These are phyloP conservation scores for Jacaranda mimosifolia DNA, from an alignment of 257 asterid genomes.

Conservation along the genomic window DNA sequence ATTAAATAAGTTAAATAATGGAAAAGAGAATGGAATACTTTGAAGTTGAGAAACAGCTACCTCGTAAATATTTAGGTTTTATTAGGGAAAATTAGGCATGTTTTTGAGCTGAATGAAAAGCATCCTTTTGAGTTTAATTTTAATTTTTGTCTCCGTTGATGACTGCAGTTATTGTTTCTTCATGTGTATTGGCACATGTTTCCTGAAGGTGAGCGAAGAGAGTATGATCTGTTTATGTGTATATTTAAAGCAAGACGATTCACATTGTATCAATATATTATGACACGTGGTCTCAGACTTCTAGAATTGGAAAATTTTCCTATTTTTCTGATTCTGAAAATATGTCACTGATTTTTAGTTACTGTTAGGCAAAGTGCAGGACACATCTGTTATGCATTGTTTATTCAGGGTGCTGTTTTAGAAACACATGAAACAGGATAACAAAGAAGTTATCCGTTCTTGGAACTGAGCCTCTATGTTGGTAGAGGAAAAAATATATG, in stretches of 20 bases:
- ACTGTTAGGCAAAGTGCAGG: neutral
- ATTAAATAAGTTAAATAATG: neutral
- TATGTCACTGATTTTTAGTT: neutral
- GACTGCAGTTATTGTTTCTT: slow-evolving; percentile 9
- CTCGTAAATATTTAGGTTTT: neutral
- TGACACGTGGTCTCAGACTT: neutral
- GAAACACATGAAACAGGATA: neutral
- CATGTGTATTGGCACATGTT: slow-evolving; percentile 4
- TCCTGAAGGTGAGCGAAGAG: slow-evolving; percentile 8
- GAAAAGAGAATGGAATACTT: neutral
- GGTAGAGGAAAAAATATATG: neutral
- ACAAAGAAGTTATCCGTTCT: neutral
- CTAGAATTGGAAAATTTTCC: neutral
- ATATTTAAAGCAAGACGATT: neutral
- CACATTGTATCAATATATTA: neutral
- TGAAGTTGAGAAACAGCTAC: neutral
- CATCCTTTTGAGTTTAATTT: neutral
- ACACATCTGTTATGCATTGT: neutral
- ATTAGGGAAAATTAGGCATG: neutral
- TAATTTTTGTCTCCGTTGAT: slow-evolving; percentile 3
- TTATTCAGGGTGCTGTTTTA: neutral
- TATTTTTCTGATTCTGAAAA: neutral
- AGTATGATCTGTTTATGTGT: slow-evolving; percentile 4
- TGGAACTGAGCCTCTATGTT: slow-evolving; percentile 25
- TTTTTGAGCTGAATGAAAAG: slow-evolving; percentile 12